Percentiles rank a stretch among this genome's conserved stretches.
Conservation (phyloP, 2,329 filamentous ascomycete species). For the Talaromyces marneffei region DNA sequence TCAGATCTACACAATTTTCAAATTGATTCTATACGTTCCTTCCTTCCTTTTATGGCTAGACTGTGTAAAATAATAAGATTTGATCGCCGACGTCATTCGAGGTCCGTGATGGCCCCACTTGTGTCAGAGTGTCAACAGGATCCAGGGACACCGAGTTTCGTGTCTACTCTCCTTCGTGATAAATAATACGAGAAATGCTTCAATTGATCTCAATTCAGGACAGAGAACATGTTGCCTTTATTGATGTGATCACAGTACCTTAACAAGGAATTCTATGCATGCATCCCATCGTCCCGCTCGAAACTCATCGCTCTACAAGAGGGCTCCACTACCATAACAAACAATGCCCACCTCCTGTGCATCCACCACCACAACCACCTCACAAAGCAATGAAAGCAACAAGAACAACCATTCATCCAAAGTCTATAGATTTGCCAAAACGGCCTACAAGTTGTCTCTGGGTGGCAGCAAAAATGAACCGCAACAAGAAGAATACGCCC, state of each 20-base stretch:
- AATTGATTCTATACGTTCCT: not conserved
- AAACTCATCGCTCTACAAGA: not conserved
- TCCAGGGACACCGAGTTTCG: not conserved
- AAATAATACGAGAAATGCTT: not conserved
- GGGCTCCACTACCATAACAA: not conserved
- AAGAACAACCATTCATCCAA: not conserved
- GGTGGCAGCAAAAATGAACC: not conserved
- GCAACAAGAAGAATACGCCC: slow-evolving; percentile 16
- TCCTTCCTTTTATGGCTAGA: not conserved
- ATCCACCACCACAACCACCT: not conserved
- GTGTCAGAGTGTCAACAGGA: not conserved
- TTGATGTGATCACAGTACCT: not conserved
- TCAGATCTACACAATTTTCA: not conserved
- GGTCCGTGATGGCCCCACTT: not conserved
- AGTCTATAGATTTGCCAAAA: not conserved
- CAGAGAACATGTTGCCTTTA: not conserved
- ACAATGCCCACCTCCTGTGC: not conserved
- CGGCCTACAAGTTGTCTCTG: slow-evolving; percentile 10
- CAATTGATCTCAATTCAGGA: not conserved
- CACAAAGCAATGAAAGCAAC: not conserved
- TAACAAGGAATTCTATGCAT: not conserved
- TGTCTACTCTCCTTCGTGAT: too few relatives aligned
- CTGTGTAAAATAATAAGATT: not conserved
- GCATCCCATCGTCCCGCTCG: not conserved
- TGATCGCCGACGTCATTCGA: not conserved